Evolutionary conservation across 306 rosid species (phyloP).

Genomic region (Pachyrhizus erosus): DNA sequence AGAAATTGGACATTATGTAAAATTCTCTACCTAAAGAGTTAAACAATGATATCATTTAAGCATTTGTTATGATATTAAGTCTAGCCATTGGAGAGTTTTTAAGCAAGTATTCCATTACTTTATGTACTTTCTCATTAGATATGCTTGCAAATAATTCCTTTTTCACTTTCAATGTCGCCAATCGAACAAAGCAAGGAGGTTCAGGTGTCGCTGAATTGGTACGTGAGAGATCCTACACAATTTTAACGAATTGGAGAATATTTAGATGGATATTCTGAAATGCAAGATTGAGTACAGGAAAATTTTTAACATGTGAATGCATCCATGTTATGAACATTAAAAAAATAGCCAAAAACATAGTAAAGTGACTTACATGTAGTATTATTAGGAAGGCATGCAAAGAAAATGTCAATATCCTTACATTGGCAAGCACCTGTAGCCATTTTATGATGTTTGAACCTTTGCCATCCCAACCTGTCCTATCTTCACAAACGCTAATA

Average conservation of each 20-base stretch:
- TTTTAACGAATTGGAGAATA: no score
- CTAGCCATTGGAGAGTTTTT: neutral
- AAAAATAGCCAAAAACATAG: neutral
- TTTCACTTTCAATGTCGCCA: neutral
- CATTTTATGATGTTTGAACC: no score
- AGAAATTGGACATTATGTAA: no score
- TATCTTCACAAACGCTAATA: no score
- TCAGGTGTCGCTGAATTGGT: neutral
- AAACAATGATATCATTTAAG: neutral
- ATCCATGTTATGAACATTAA: neutral
- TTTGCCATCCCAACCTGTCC: neutral
- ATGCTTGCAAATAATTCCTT: neutral
- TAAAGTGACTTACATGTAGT: neutral
- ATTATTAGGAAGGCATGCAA: accelerated
- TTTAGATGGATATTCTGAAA: no score
- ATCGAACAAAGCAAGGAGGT: neutral
- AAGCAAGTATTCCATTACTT: neutral
- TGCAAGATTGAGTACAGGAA: neutral
- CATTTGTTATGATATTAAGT: neutral
- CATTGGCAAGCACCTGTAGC: neutral
- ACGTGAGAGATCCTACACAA: neutral
- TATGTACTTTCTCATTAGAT: neutral
- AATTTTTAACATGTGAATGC: neutral
- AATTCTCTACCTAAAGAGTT: neutral
- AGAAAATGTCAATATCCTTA: neutral